These are phyloP conservation scores for Ilex paraguariensis DNA, from an alignment of 305 asterid genomes.

Conservation along the genomic window DNA sequence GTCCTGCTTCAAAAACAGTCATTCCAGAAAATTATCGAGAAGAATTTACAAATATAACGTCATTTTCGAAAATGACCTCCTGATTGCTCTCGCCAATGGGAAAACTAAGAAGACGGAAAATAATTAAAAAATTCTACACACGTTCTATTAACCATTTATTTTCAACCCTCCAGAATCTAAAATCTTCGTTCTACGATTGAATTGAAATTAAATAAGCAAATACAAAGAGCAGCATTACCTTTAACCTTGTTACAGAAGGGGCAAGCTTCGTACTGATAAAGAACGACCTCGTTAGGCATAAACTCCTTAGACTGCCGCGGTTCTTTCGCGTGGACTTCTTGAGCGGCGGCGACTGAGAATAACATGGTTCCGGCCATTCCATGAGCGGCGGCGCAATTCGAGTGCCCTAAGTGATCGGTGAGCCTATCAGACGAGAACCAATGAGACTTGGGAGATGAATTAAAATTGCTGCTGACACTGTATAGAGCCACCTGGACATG, in stretches of 20 bases:
- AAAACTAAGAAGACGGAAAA: too few relatives aligned
- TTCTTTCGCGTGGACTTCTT: neutral
- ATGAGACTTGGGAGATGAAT: constrained; percentile 36
- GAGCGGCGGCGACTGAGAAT: constrained; percentile 57
- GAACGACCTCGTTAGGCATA: neutral
- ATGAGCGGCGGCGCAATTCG: constrained; percentile 31
- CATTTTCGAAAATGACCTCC: too few relatives aligned
- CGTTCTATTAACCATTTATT: too few relatives aligned
- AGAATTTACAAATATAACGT: too few relatives aligned
- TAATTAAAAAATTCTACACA: too few relatives aligned
- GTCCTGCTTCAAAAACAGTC: too few relatives aligned
- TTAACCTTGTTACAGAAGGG: constrained; percentile 4
- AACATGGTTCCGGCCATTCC: constrained; percentile 56
- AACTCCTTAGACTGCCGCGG: neutral
- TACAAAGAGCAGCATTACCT: neutral
- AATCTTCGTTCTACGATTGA: too few relatives aligned
- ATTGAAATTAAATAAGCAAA: too few relatives aligned
- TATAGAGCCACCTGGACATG: constrained; percentile 35
- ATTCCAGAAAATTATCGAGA: too few relatives aligned
- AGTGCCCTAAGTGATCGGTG: constrained; percentile 16
- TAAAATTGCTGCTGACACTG: constrained; percentile 24
- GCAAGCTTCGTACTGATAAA: constrained; percentile 2
- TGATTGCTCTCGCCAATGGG: too few relatives aligned
- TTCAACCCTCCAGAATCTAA: too few relatives aligned
- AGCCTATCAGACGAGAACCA: constrained; percentile 39